Conservation (phyloP, 495 filamentous ascomycete species). For the Xylaria acuta region DNA sequence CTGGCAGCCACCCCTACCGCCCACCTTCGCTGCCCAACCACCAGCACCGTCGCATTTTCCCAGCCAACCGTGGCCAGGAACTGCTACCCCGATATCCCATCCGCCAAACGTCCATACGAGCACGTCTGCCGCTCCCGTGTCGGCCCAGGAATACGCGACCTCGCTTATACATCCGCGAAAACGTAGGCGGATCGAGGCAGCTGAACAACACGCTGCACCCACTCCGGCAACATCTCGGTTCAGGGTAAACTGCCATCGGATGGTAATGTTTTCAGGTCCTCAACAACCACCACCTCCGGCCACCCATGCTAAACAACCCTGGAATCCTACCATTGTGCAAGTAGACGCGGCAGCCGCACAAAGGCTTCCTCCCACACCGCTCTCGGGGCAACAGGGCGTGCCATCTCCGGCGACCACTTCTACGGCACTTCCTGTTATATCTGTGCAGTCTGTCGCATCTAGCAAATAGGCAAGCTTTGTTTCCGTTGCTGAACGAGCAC, state of each 20-base stretch:
- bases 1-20: constrained; percentile 9
- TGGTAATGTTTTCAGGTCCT: constrained; percentile 2
- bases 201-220: not conserved
- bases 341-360: not conserved
- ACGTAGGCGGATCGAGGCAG: constrained; percentile 7
- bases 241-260: not conserved
- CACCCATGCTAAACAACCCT: not conserved
- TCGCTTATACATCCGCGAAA: not conserved
- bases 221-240: not conserved
- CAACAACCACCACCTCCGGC: not conserved
- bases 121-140: not conserved
- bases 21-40: not conserved
- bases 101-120: not conserved
- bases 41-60: too few relatives aligned
- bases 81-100: not conserved
- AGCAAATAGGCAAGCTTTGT: not conserved
- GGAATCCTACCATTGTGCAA: not conserved
- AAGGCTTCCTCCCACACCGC: too few relatives aligned
- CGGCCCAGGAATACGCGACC: not conserved
- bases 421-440: not conserved
- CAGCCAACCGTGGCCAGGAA: not conserved
- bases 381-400: not conserved
- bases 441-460: not conserved
- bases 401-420: not conserved
- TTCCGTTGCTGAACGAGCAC: not conserved